phyloP scores from a whole-genome alignment of 1,284 basidiomycete species.

The Ceratobasidium sp. region DNA sequence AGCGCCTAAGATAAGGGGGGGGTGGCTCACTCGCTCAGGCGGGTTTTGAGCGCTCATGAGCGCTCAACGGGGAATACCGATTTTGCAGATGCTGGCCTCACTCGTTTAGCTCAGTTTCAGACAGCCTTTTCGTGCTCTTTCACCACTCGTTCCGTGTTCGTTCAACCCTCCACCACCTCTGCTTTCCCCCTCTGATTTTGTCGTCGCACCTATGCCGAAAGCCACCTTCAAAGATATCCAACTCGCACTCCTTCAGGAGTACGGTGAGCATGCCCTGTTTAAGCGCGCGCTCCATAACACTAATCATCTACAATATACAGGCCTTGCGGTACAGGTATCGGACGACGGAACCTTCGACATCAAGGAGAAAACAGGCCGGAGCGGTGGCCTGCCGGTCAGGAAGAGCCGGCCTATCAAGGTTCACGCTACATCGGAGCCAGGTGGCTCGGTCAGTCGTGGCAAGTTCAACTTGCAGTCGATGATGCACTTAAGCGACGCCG shows the following conservation, averaged over 20 bases:
- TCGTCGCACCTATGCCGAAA: slow-evolving; percentile 3
- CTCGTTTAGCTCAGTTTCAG: slow-evolving; percentile 4
- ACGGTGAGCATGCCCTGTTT: not conserved
- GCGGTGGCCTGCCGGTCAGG: not conserved
- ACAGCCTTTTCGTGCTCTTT: slow-evolving; percentile 6
- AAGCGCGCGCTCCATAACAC: not conserved
- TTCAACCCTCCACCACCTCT: slow-evolving; percentile 4
- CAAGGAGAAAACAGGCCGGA: not conserved
- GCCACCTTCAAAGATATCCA: slow-evolving; percentile 5
- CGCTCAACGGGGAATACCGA: no score
- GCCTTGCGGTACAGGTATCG: not conserved
- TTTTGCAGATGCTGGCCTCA: no score
- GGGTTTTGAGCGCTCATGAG: no score
- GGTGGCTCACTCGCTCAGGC: no score
- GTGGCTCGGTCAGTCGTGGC: not conserved
- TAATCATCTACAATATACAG: not conserved
- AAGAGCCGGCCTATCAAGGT: not conserved
- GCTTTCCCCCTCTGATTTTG: not conserved
- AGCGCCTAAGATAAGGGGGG: no score
- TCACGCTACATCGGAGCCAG: not conserved
- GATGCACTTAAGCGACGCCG: not conserved
- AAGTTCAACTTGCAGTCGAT: not conserved
- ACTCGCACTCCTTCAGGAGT: not conserved
- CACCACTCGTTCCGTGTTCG: not conserved
- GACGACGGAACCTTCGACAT: not conserved